Evolutionary conservation across 345 rosid genomes (phyloP), one percentile per base, ranked within the genome.

Genomic region (Aquilaria yunnanensis): DNA sequence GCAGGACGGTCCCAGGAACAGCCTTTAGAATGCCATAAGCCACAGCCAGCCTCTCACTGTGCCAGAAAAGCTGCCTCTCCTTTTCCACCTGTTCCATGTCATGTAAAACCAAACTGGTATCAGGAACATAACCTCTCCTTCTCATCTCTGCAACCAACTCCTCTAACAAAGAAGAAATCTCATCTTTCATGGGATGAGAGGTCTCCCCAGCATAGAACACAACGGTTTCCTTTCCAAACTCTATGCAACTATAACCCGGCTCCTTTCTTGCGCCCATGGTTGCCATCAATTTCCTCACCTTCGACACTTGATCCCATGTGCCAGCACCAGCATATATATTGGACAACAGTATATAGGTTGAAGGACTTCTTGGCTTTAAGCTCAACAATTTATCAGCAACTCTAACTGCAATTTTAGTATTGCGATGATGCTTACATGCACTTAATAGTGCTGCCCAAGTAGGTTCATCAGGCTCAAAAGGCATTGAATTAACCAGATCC

Each of bases 401-500:
- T 65, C 78, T 75, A 54, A 83, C 58, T 45, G 79, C 88, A 77
- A 78, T 75, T 58, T 75, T 51, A 52, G 64, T 65, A 68, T 76
- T 75, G 37, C 86, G 82, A 68, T 83, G 83, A 12, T 76, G 84
- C 62, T 80, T 83, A 70, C 82, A 85, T 67, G 92, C 86, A 57
- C 96, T 89, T 29, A 89, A 77, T 56, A 89, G 66, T 66, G 96
- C 94, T 59, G 85, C 87, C 96, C 96, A 89, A 4, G 87, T 83
- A 16, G 94, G 89, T 56, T 89, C 96, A 73, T 89, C 96, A 0
- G 94, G 91, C 54, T 76, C 63, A 69, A 75, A 80, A 32, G 91
- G 96, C 94, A 89, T 86, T 47, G 81, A 61, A 37, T 60, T 47
- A 9, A 85, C 80, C 53, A 88, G 47, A 32, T 70, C 68, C 72